Base-by-base conservation (phyloP, 768 basidiomycete species). In the Galerina marginata region DNA sequence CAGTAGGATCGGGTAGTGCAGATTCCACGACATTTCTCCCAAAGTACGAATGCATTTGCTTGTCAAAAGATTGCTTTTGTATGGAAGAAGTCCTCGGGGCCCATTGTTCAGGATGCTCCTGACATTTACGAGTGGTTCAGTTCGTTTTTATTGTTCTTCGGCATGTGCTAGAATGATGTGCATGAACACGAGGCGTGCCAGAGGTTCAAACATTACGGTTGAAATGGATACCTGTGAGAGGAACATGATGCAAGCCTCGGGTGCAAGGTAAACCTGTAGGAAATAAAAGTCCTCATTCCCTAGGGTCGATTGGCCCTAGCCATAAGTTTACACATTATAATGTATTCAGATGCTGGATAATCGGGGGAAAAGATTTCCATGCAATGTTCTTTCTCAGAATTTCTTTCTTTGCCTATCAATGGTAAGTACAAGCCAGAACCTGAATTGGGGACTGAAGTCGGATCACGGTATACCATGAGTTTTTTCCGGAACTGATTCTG, bases 211-310 rank as follows among this genome's bases (percentile, higher is more conserved):
- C 47, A 40, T 47, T 48, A 39, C 36, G 25, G 36, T 12, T 29
- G 42, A 33, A 43, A 49, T 48, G 37, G 47, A 42, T 54, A 38
- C 55, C 56, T 71, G 68, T 69, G 69, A 68, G 58, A 64, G 56
- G 15, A 39, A 42, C 45, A 15, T 7, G 7, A 5, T 33, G 29
- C 4, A 33, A 33, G 29, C 5, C 29, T 33, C 29, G 29, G 29
- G 5, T 33, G 7, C 29, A 33, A 33, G 29, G 29, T 33, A 33
- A 33, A 33, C 29, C 29, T 33, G 29, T 33, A 33, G 29, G 29
- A 33, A 33, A 4, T 5, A 4, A 33, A 33, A 33, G 29, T 33
- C 29, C 29, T 33, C 29, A 33, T 33, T 33, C 7, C 20, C 29
- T 33, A 33, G 29, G 29, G 29, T 33, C 29, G 29, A 33, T 20